Conservation (phyloP, 768 basidiomycete genomes). For the Pleurotus salmoneostramineus region DNA sequence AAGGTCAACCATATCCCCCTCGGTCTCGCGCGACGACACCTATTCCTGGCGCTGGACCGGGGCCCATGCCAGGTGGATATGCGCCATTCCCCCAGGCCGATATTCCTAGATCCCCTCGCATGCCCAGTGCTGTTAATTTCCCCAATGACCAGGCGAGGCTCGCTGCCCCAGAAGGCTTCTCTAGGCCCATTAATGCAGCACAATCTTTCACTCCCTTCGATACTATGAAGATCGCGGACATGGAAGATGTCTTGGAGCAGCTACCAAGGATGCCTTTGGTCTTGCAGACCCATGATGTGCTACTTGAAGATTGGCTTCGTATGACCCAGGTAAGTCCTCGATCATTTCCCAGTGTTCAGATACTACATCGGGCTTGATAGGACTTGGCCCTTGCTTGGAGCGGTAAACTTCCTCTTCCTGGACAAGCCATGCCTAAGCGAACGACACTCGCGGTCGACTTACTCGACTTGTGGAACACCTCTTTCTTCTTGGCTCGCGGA, state of each 20-base stretch:
- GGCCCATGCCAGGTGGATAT: constrained; percentile 11
- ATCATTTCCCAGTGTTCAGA: too few species aligned
- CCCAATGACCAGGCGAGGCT: constrained; percentile 38
- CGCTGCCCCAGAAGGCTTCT: constrained; percentile 68
- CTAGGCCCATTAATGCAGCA: constrained; percentile 64
- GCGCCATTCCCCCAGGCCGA: constrained; percentile 15
- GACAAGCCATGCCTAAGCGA: constrained; percentile 47
- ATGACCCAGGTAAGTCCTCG: constrained; percentile 82
- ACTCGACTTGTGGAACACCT: constrained; percentile 74
- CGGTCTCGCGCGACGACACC: constrained; percentile 49
- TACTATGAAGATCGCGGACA: constrained; percentile 66
- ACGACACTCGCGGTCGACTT: constrained; percentile 65
- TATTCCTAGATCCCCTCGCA: constrained; percentile 26
- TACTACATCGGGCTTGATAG: constrained; percentile 21
- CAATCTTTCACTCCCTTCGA: constrained; percentile 69
- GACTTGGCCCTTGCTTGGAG: constrained; percentile 76
- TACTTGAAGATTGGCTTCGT: constrained; percentile 75
- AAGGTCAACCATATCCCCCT: constrained; percentile 15
- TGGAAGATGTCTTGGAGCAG: constrained; percentile 68
- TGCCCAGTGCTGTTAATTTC: constrained; percentile 24
- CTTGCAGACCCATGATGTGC: constrained; percentile 73
- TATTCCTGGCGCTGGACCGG: constrained; percentile 33
- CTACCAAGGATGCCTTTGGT: constrained; percentile 71
- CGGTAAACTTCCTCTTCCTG: constrained; percentile 67
- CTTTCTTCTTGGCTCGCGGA: constrained; percentile 71